Conservation (phyloP, 306 rosid genomes). For the Prunus salicina region DNA sequence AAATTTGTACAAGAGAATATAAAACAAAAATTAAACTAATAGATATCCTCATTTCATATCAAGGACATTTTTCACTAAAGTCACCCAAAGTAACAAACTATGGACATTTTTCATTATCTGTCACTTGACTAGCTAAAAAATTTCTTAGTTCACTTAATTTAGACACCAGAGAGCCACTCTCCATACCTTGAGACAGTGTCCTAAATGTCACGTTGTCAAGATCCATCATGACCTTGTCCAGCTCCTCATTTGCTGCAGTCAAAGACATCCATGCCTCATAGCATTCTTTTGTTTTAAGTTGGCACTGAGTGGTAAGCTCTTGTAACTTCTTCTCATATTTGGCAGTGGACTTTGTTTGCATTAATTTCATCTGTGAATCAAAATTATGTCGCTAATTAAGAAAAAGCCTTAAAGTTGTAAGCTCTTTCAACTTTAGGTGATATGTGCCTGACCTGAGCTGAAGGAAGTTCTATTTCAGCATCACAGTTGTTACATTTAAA, state of each 20-base stretch:
- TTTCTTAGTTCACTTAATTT: background rate
- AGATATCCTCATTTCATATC: background rate
- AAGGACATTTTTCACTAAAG: background rate
- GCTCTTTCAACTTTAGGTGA: constrained; percentile 7
- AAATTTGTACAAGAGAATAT: background rate
- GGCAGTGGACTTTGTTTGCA: constrained; percentile 59
- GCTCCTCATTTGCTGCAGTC: constrained; percentile 64
- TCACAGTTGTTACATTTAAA: constrained; percentile 59
- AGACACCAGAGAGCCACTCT: constrained; percentile 3
- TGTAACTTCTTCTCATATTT: constrained; percentile 71
- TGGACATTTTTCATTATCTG: background rate
- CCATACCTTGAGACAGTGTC: constrained; percentile 58
- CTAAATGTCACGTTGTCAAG: constrained; percentile 68
- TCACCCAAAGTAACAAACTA: background rate
- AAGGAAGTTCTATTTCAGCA: constrained; percentile 59
- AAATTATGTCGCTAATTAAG: constrained; percentile 16
- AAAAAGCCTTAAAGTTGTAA: constrained; percentile 17
- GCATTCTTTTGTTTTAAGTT: constrained; percentile 77
- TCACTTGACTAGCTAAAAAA: background rate
- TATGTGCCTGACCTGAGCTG: constrained; percentile 61
- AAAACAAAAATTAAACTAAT: background rate
- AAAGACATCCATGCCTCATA: constrained; percentile 88
- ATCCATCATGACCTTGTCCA: constrained; percentile 68
- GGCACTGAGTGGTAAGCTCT: constrained; percentile 62
- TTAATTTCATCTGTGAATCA: constrained; percentile 55